Percentiles rank a stretch among this genome's conserved stretches.
Evolutionary conservation across 306 rosid genomes (phyloP).

Genomic region (Ormosia emarginata): DNA sequence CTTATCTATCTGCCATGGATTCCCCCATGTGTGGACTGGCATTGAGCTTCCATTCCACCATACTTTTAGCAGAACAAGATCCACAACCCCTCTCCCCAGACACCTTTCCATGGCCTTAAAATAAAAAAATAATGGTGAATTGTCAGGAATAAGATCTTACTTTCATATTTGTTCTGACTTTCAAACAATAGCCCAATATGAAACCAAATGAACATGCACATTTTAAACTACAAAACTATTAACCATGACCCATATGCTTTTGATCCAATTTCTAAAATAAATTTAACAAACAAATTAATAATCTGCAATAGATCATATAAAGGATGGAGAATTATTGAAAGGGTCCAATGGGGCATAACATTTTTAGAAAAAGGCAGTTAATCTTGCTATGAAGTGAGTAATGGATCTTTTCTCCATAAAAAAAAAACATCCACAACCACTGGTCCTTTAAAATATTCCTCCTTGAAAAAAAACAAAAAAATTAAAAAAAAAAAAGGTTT

Average conservation of each 20-base stretch:
- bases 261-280: neutral
- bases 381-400: neutral
- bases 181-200: neutral
- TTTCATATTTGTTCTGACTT: neutral
- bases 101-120: neutral
- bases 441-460: neutral
- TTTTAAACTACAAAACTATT: neutral
- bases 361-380: neutral
- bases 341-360: slow-evolving; percentile 9
- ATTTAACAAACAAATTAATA: neutral
- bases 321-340: neutral
- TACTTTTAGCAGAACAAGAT: neutral
- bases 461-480: neutral
- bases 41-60: neutral
- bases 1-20: neutral
- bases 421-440: neutral
- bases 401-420: slow-evolving; percentile 1
- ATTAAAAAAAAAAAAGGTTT: neutral
- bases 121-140: neutral
- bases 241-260: neutral
- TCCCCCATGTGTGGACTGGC: neutral
- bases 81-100: neutral
- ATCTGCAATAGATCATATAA: neutral
- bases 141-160: neutral
- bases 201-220: neutral